These are phyloP conservation scores for Fusarium piperis DNA, from an alignment of 2,329 filamentous ascomycete genomes.

Conservation along the genomic window DNA sequence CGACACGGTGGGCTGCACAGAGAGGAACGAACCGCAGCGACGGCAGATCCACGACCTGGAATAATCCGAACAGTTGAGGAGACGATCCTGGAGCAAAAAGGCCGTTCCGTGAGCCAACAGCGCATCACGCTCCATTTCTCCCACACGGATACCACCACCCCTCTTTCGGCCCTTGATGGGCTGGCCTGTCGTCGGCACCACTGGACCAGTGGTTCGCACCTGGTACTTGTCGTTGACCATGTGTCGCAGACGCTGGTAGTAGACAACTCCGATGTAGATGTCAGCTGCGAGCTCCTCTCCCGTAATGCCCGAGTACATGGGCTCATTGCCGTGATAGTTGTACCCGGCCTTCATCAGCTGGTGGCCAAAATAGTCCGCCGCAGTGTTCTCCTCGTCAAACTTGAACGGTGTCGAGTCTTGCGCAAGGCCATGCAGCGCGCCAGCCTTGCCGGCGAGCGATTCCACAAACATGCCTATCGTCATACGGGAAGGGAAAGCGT, in stretches of 20 bases:
- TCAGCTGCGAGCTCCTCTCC: conserved; percentile 93
- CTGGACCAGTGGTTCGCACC: conserved; percentile 92
- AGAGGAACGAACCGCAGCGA: conserved; percentile 88
- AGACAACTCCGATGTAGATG: conserved; percentile 96
- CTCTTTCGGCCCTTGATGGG: conserved; percentile 97
- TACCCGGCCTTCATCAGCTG: conserved; percentile 95
- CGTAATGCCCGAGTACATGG: conserved; percentile 97
- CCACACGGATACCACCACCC: conserved; percentile 97
- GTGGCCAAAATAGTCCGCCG: conserved; percentile 93
- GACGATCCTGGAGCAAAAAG: conserved; percentile 91
- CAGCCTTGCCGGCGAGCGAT: conserved; percentile 93
- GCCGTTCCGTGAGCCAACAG: conserved; percentile 94
- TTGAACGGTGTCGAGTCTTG: conserved; percentile 96
- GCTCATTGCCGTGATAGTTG: conserved; percentile 98
- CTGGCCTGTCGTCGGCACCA: conserved; percentile 90
- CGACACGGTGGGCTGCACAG: conserved; percentile 81
- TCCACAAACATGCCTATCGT: conserved; percentile 99
- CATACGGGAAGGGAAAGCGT: conserved; percentile 99
- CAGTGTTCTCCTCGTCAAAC: conserved; percentile 92
- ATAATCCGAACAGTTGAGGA: conserved; percentile 98
- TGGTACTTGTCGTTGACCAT: conserved; percentile 99
- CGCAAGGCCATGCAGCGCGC: conserved; percentile 91
- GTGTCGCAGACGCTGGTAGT: conserved; percentile 97
- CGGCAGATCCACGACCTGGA: conserved; percentile 90
- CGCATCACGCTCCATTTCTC: conserved; percentile 98